Evolutionary conservation across 768 basidiomycete species (phyloP).

Genomic region (Kwoniella shandongensis): DNA sequence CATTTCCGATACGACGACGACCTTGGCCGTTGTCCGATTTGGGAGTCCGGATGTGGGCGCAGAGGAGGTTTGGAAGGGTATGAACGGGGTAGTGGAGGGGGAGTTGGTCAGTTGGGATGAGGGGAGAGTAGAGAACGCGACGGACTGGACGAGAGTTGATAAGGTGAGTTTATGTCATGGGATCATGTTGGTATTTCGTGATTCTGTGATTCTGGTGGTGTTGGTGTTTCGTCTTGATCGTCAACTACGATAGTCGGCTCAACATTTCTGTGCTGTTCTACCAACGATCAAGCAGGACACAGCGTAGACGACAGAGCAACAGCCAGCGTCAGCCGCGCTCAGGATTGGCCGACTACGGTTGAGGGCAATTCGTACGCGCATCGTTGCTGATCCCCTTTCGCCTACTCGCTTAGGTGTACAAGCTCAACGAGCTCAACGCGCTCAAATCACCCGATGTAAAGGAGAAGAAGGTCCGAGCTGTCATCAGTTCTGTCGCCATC

Average conservation of each 20-base stretch:
- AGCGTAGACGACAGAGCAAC: too few species aligned
- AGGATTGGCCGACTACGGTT: too few species aligned
- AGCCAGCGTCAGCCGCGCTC: too few species aligned
- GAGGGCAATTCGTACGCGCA: too few species aligned
- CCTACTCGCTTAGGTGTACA: slow-evolving; percentile 66
- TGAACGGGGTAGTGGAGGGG: slow-evolving; percentile 65
- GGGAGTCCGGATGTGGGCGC: slow-evolving; percentile 53
- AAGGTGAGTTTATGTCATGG: slow-evolving; percentile 60
- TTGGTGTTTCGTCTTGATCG: too few species aligned
- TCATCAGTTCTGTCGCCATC: slow-evolving; percentile 76
- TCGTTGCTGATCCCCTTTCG: too few species aligned
- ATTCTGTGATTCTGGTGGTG: too few species aligned
- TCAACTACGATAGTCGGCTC: too few species aligned
- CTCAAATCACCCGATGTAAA: slow-evolving; percentile 57
- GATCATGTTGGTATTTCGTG: too few species aligned
- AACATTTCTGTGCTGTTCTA: too few species aligned
- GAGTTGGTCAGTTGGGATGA: slow-evolving; percentile 59
- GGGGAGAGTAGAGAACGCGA: slow-evolving; percentile 55
- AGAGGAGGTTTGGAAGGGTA: slow-evolving; percentile 56
- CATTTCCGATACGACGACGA: slow-evolving; percentile 65
- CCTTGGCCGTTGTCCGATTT: slow-evolving; percentile 73
- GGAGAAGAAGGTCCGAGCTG: slow-evolving; percentile 64
- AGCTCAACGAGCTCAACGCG: slow-evolving; percentile 58
- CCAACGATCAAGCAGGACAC: too few species aligned
- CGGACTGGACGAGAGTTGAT: slow-evolving; percentile 72